Evolutionary conservation across 2,329 filamentous ascomycete species (phyloP), one percentile per base, ranked within the genome.

Genomic region (Diaporthe citriasiana): DNA sequence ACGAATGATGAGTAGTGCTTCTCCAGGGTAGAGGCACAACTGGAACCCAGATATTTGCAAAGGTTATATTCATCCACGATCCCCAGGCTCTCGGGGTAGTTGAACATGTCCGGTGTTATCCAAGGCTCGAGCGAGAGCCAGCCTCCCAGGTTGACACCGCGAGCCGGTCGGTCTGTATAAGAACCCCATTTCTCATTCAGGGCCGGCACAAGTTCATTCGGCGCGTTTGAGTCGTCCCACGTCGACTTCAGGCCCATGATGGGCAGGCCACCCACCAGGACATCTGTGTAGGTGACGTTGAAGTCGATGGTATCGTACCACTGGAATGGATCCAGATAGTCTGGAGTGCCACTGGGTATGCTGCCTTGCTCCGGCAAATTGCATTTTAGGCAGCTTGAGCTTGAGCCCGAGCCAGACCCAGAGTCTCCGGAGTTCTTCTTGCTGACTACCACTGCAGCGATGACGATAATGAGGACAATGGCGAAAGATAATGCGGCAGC

Each of bases 51-150:
- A 77, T 93, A 89, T 57, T 87, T 83, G 75, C 90, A 91, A 33
- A 98, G 87, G 0, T 94, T 97, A 83, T 90, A 98, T 82, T 99
- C 97, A 80, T 99, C 97, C 25, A 98, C 88, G 55, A 98, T 90
- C 7, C 90, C 85, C 85, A 92, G 77, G 22, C 82, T 81, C 7
- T 87, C 85, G 80, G 93, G 94, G 76, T 89, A 89, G 75, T 91
- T 85, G 84, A 99, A 99, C 35, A 98, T 88, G 0, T 95, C 98
- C 0, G 97, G 97, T 5, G 94, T 96, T 81, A 99, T 98, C 82
- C 97, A 98, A 0, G 97, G 97, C 80, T 99, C 97, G 17, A 99
- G 85, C 3, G 93, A 94, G 1, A 99, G 89, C 97, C 97, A 99
- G 17, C 97, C 97, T 68, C 97, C 97, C 1, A 98, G 82, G 79